Base-by-base conservation (phyloP, 306 rosid species). In the Ormosia semicastrata region DNA sequence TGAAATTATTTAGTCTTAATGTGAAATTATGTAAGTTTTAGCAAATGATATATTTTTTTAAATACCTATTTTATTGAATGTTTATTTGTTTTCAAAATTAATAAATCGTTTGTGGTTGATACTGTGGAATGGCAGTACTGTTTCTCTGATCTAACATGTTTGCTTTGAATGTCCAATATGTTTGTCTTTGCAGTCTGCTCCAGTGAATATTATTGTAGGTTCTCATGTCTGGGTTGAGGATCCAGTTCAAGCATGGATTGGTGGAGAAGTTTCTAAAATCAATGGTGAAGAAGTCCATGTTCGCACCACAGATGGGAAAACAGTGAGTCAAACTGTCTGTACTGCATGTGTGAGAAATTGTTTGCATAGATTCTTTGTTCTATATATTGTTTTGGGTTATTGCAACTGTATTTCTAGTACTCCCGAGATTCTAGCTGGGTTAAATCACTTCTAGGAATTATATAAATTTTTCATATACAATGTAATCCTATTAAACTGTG, bases 141-240 rank as follows among this genome's bases (percentile, higher is more conserved):
- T 76, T 75, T 81, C 62, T 72, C 52, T 59, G 84, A 70, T 79
- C 52, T 73, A 39, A 84, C 81, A 49, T 39, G 43, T 71, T 79
- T 73, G 2, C 29, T 82, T 77, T 82, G 58, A 74, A 67, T 34
- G 39, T 62, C 74, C 80, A 66, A 67, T 69, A 39, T 69, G 69
- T 37, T 79, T 71, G 75, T 76, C 67, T 85, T 85, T 86, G 86
- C 92, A 96, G 99, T 91, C 97, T 90, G 92, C 89, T 64, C 95
- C 98, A 34, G 99, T 94, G 68, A 94, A 96, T 83, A 94, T 96
- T 56, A 92, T 96, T 84, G 99, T 91, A 65, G 99, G 98, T 64
- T 92, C 99, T 84, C 99, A 96, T 87, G 98, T 94, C 73, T 96
- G 99, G 99, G 93, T 88, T 85, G 99, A 93, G 90, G 99, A 96